Base-by-base conservation (phyloP, 176 grass and related monocot species). In the Carex littledalei region DNA sequence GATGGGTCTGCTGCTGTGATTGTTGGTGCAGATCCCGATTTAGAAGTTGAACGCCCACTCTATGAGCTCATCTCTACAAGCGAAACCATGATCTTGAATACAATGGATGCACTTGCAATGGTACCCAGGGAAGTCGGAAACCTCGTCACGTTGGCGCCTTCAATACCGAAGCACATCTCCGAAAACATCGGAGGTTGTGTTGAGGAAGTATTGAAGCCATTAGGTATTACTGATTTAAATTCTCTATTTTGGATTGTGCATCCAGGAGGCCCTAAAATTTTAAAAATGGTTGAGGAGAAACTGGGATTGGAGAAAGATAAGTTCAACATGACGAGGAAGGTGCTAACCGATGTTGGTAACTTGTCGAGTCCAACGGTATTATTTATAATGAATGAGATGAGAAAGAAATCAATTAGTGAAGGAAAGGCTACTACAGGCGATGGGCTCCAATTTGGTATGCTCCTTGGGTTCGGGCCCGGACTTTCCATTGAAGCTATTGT, bases 201-300 rank as follows among this genome's bases (percentile, higher is more conserved):
- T 29, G 34, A 8, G 22, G 86, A 86, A 13, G 47, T 34, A 16
- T 67, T 88, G 9, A 22, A 14, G 1, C 17, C 80, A 1, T 70
- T 94, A 8, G 87, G 79, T 6, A 71, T n/a, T 13, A 70, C 59
- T 5, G 13, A 85, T 20, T 94, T 86, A 84, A 94, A 92, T 32
- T 89, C 91, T 68, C 72, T 94, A n/a, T 94, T 94, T 83, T 94
- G 90, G 88, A 78, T 86, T 0, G 81, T 89, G 1, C 92, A 91
- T 57, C 89, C 89, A 8, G 87, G 89, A 1, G 84, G 87, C 0
- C 56, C 85, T 0, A 84, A 63, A 2, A 86, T 94, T 50, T 21
- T 91, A 13, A 88, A 90, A 69, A 60, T 84, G 54, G 31, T 94
- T 3, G 86, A 88, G 43, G 71, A 68, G n/a, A 84, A 78, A 82